phyloP scores from a whole-genome alignment of 2,329 filamentous ascomycete species.

The Penicillium corylophilum region DNA sequence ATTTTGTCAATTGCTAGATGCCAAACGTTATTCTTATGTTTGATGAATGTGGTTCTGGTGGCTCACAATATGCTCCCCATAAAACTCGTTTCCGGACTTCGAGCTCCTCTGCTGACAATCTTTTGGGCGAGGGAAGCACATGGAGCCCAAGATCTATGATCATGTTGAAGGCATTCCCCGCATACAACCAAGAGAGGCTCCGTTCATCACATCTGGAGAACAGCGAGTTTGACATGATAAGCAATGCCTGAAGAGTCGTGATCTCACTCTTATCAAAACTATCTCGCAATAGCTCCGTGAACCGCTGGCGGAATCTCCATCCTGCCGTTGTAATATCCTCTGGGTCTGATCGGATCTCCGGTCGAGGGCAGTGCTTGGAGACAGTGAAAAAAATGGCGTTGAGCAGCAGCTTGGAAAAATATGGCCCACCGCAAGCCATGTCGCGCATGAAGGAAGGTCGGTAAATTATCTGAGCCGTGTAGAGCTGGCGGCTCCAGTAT shows the following conservation, averaged over 20 bases:
- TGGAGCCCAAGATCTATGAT: constrained; percentile 54
- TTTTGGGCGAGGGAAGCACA: constrained; percentile 38
- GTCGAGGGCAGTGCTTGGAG: constrained; percentile 49
- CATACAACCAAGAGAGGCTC: constrained; percentile 55
- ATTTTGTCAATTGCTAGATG: constrained; percentile 49
- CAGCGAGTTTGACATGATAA: constrained; percentile 53
- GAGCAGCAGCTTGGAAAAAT: constrained; percentile 54
- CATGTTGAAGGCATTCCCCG: constrained; percentile 54
- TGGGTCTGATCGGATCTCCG: constrained; percentile 48
- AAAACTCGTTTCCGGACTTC: constrained; percentile 48
- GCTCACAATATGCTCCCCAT: constrained; percentile 45
- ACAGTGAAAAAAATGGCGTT: constrained; percentile 53
- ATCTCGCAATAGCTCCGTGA: constrained; percentile 48
- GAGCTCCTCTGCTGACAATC: constrained; percentile 47
- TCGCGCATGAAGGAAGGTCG: constrained; percentile 54
- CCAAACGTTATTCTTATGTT: background rate
- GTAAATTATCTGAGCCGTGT: constrained; percentile 51
- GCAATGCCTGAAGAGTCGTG: constrained; percentile 55
- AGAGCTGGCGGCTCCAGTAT: constrained; percentile 56
- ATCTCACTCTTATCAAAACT: constrained; percentile 52
- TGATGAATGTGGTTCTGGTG: too few relatives aligned
- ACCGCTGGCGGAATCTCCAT: constrained; percentile 50
- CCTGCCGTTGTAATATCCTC: constrained; percentile 51
- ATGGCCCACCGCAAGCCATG: constrained; percentile 51
- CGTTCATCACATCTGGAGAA: constrained; percentile 54